Evolutionary conservation across 225 moss, liverwort and hornwort genomes (phyloP).

Genomic region (Sphagnum tenellum): DNA sequence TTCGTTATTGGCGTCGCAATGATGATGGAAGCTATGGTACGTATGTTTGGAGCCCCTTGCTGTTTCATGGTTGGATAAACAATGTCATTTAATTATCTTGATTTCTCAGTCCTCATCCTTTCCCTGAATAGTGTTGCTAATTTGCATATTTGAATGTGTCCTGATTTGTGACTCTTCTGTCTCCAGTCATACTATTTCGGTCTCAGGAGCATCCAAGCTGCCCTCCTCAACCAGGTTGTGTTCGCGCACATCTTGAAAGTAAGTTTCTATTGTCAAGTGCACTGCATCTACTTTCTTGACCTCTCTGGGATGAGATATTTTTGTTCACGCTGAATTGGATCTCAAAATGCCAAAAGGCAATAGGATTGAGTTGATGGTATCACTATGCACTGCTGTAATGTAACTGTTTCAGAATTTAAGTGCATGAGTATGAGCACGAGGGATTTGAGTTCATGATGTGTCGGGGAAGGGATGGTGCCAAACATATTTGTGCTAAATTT

Average conservation of each 20-base stretch:
- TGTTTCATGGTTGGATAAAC: not conserved
- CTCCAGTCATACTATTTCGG: slow-evolving; percentile 58
- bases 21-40: slow-evolving; percentile 87
- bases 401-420: too few species aligned
- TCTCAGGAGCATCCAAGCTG: slow-evolving; percentile 59
- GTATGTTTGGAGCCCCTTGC: not conserved
- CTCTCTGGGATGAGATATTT: too few species aligned
- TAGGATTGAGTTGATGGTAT: too few species aligned
- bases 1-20: slow-evolving; percentile 87
- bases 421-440: too few species aligned
- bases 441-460: not conserved
- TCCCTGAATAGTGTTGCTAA: too few species aligned
- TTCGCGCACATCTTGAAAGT: slow-evolving; percentile 84
- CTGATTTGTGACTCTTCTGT: slow-evolving; percentile 8
- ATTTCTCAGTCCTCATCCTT: too few species aligned
- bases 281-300: too few species aligned
- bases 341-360: too few species aligned
- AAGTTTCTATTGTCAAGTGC: slow-evolving; percentile 10
- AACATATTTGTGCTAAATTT: not conserved
- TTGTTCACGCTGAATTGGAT: too few species aligned
- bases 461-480: not conserved
- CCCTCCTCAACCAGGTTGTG: slow-evolving; percentile 67
- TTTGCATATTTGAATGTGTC: not conserved
- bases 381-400: too few species aligned
- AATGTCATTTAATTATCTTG: too few species aligned